These are phyloP conservation scores for Nicotiana tabacum DNA, from an alignment of 257 asterid species.

Conservation along the genomic window DNA sequence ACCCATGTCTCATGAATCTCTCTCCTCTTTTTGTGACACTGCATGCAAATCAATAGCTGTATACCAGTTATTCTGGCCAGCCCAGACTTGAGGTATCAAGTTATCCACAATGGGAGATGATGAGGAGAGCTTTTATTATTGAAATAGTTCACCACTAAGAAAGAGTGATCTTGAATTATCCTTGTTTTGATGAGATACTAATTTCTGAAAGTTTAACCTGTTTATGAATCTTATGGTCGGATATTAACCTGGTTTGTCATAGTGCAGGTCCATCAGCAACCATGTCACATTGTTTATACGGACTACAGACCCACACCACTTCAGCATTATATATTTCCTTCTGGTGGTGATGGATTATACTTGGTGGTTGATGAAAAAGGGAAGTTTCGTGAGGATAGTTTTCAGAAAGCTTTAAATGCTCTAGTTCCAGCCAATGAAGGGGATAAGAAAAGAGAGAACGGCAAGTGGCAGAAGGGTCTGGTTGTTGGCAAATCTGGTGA, in stretches of 20 bases:
- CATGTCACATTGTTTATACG: conserved; percentile 95
- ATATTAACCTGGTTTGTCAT: conserved; percentile 21
- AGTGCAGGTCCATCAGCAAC: conserved; percentile 93
- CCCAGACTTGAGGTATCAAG: not conserved
- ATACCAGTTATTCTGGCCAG: not conserved
- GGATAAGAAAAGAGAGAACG: conserved; percentile 56
- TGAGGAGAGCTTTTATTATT: not conserved
- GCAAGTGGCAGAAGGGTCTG: conserved; percentile 72
- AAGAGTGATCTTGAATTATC: not conserved
- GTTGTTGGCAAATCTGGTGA: conserved; percentile 76
- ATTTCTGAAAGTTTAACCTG: not conserved
- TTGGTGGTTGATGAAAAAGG: conserved; percentile 92
- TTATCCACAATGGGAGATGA: not conserved
- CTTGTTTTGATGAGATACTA: not conserved
- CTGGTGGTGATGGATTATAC: conserved; percentile 94
- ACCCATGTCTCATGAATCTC: not conserved
- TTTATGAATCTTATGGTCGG: not conserved
- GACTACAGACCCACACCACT: conserved; percentile 98
- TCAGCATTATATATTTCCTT: conserved; percentile 90
- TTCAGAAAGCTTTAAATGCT: conserved; percentile 89
- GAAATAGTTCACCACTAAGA: not conserved
- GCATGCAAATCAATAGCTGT: conserved; percentile 1
- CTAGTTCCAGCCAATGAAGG: conserved; percentile 59
- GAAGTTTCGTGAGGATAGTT: conserved; percentile 91
- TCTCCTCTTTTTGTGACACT: not conserved